A percentile compares a stretch with the other conserved stretches of the same genome.
These are phyloP conservation scores for Nannochloropsis salina DNA, from an alignment of 108 stramenopile genomes.

Conservation along the genomic window DNA sequence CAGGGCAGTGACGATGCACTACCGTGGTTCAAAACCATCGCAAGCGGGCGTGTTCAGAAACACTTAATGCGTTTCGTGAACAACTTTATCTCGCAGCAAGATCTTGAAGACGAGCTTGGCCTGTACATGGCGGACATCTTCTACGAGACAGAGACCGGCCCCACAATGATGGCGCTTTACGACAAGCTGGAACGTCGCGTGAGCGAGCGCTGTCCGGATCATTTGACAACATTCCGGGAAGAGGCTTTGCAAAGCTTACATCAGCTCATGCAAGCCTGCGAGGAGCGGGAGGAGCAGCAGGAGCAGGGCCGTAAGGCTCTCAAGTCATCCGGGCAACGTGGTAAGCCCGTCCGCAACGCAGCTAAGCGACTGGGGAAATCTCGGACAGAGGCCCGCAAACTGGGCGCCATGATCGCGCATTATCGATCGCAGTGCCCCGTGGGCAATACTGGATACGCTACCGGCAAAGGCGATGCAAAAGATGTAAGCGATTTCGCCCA, in stretches of 20 bases:
- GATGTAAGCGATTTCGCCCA: too few species aligned
- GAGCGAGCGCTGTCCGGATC: neutral
- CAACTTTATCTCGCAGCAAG: neutral
- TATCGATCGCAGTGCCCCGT: neutral
- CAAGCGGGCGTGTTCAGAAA: neutral
- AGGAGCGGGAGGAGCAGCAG: conserved; percentile 19
- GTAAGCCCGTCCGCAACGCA: conserved; percentile 7
- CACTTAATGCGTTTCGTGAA: conserved; percentile 9
- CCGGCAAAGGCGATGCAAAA: too few species aligned
- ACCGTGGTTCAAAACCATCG: conserved; percentile 17
- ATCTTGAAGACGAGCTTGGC: neutral
- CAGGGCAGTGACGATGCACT: neutral
- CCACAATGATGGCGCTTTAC: neutral
- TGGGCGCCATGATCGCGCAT: neutral
- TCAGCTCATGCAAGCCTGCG: conserved; percentile 8
- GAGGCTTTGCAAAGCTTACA: neutral
- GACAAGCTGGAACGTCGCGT: neutral
- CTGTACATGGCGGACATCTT: neutral
- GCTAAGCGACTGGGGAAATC: neutral
- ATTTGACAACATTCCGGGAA: neutral
- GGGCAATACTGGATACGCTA: too few species aligned
- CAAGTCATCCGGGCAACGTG: neutral
- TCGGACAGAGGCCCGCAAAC: neutral
- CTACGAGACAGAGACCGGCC: conserved; percentile 7
- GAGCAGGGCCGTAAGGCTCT: conserved; percentile 15